phyloP scores from a whole-genome alignment of 2,329 filamentous ascomycete genomes.

The Ophiobolus disseminans region DNA sequence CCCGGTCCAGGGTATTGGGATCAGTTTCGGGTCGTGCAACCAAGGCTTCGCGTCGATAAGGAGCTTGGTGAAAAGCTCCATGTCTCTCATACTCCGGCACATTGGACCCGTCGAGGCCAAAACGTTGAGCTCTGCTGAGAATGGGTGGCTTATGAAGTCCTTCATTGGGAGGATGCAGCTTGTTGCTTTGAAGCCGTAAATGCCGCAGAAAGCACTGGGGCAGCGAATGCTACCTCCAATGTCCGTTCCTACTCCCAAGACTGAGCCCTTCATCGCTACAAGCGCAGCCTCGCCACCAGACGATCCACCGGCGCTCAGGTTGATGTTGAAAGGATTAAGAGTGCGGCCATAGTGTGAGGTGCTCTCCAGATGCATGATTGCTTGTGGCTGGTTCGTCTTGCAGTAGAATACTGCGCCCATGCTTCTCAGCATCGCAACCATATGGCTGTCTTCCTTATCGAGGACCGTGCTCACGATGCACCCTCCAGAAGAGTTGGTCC shows the following conservation, averaged over 20 bases:
- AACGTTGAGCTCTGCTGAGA: constrained; percentile 25
- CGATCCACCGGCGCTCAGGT: constrained; percentile 57
- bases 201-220: constrained; percentile 29
- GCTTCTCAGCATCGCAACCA: constrained; percentile 60
- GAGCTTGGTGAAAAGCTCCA: constrained; percentile 22
- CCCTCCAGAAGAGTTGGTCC: constrained; percentile 65
- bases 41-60: constrained; percentile 19
- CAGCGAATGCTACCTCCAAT: constrained; percentile 33
- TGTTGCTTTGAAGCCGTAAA: constrained; percentile 39
- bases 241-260: constrained; percentile 33
- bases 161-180: constrained; percentile 22
- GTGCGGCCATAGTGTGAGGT: constrained; percentile 58
- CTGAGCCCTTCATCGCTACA: constrained; percentile 26
- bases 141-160: constrained; percentile 9
- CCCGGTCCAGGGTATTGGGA: constrained; percentile 30
- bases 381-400: constrained; percentile 61
- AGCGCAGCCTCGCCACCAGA: constrained; percentile 41
- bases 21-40: constrained; percentile 21
- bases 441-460: constrained; percentile 60
- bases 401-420: constrained; percentile 61
- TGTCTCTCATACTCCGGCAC: constrained; percentile 22
- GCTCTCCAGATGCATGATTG: constrained; percentile 62
- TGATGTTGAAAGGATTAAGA: constrained; percentile 54
- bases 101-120: constrained; percentile 22
- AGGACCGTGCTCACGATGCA: constrained; percentile 56